These are phyloP conservation scores for Hypericum perforatum DNA, from an alignment of 345 rosid species.

Conservation along the genomic window DNA sequence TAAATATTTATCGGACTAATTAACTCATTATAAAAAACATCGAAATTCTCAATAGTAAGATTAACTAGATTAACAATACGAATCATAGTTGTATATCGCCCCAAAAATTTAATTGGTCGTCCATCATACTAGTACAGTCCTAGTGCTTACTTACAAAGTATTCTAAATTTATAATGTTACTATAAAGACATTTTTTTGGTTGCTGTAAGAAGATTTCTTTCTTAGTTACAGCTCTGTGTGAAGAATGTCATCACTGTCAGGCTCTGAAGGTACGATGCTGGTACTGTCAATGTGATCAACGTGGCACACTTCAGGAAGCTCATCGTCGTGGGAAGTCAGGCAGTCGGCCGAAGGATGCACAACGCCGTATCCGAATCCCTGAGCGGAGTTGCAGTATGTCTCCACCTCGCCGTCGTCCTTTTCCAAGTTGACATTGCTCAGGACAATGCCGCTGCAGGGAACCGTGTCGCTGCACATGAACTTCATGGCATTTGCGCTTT, in stretches of 20 bases:
- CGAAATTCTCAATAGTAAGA: no score
- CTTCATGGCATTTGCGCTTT: conserved; percentile 12
- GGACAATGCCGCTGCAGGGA: conserved; percentile 28
- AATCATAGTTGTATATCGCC: no score
- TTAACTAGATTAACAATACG: no score
- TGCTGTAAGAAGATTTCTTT: no score
- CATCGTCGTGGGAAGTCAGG: conserved; percentile 1
- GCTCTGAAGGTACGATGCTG: background rate
- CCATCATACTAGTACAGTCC: no score
- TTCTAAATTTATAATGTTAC: no score
- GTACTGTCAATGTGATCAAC: background rate
- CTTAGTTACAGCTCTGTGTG: background rate
- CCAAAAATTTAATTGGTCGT: no score
- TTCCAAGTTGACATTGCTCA: conserved; percentile 23
- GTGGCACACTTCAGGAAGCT: background rate
- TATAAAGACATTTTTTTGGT: no score
- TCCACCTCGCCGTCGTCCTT: background rate
- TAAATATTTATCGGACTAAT: no score
- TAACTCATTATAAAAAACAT: no score
- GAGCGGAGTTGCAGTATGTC: conserved; percentile 5
- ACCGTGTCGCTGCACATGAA: conserved; percentile 27
- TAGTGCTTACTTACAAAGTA: no score
- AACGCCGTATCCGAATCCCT: background rate
- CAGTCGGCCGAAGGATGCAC: conserved; percentile 4
- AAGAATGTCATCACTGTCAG: background rate